Evolutionary conservation across 768 basidiomycete species (phyloP).

Genomic region (Mycena chlorophos): DNA sequence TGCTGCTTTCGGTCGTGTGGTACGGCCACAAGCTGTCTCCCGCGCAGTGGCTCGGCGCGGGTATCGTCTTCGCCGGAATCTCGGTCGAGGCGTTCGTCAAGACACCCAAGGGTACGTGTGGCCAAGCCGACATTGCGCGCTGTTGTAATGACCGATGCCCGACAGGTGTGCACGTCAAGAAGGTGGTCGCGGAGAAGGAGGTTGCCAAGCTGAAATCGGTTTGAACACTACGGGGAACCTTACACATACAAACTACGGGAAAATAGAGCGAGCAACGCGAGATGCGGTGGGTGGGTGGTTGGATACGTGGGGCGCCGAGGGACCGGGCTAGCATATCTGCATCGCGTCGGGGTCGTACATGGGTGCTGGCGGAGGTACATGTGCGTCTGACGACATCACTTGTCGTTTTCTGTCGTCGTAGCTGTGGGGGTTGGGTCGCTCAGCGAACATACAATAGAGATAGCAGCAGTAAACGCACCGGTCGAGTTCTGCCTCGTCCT

Average conservation of each 20-base stretch:
- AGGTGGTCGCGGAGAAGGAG: constrained; percentile 79
- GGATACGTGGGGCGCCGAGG: too few relatives aligned
- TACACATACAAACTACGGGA: constrained; percentile 17
- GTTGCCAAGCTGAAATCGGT: constrained; percentile 79
- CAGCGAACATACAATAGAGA: neutral
- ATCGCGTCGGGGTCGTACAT: constrained; percentile 47
- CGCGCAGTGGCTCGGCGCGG: constrained; percentile 94
- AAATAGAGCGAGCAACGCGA: constrained; percentile 25
- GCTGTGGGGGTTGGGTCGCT: constrained; percentile 29
- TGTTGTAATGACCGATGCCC: neutral
- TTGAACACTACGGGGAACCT: constrained; percentile 36
- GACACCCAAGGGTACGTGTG: constrained; percentile 61
- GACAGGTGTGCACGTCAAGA: constrained; percentile 79
- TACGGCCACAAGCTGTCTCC: constrained; percentile 82
- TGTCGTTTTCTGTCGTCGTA: constrained; percentile 51
- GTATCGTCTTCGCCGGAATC: constrained; percentile 92
- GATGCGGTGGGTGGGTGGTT: too few relatives aligned
- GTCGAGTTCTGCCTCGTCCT: constrained; percentile 56
- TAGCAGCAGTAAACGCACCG: constrained; percentile 26
- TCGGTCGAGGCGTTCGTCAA: constrained; percentile 92
- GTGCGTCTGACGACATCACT: constrained; percentile 34
- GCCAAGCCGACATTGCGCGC: neutral
- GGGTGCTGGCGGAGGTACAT: constrained; percentile 2
- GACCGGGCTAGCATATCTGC: constrained; percentile 40
- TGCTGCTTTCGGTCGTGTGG: constrained; percentile 91